Evolutionary conservation across 2,329 filamentous ascomycete genomes (phyloP), one percentile per base, ranked within the genome.

Genomic region (Monilinia fructicola): DNA sequence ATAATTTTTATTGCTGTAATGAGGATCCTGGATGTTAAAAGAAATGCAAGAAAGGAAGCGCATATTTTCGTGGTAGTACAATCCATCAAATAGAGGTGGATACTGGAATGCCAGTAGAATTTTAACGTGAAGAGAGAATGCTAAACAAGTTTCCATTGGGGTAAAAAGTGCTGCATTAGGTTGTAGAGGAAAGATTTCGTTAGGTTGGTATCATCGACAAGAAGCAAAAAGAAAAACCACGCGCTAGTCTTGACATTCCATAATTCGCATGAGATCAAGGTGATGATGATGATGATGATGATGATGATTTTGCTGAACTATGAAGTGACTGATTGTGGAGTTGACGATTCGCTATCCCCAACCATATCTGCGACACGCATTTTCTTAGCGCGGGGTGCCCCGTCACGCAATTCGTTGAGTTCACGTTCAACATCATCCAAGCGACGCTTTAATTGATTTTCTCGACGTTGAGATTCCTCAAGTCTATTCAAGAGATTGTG

Each of bases 391-490:
- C 79, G 77, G 54, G 82, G 82, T 23, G 76, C 76, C 55, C 83
- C 83, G 28, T 78, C 77, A 50, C 77, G 74, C 54, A 76, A 69
- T 28, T 81, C 79, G 46, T 71, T 71, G 18, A 84, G 69, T 68
- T 83, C 81, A 66, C 76, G 82, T 75, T 94, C 90, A 54, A 93
- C 81, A 71, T 96, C 91, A 67, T 91, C 90, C n/a, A 96, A 81
- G 61, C 90, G 87, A 61, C 90, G 85, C 79, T 96, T 96, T 48
- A 96, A 83, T 67, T 89, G 90, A 67, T 92, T 91, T 77, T 96
- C 93, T 46, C 92, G 85, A 62, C 87, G 85, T 73, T 93, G 89
- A 56, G 89, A 87, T 62, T 94, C 90, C 42, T 96, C 91, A 1
- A 93, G 82, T 70, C 90, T 88, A 44, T 83, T 80, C 67, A 84